Percentiles rank a stretch among this genome's conserved stretches.
These are phyloP conservation scores for Turritis glabra DNA, from an alignment of 345 rosid genomes.

Conservation along the genomic window DNA sequence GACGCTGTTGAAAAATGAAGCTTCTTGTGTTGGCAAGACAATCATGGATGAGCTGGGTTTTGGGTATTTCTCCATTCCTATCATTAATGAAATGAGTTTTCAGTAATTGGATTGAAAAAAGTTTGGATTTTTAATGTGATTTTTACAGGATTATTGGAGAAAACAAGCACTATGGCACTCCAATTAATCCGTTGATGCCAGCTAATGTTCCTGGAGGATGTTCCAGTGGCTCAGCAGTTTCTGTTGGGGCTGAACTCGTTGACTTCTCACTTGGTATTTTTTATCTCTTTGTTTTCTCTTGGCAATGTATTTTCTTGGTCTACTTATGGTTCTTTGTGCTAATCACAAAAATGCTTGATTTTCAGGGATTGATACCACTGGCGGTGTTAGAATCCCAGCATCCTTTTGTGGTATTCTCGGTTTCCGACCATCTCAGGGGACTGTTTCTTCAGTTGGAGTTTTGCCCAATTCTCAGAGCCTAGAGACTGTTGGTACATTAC, in stretches of 20 bases:
- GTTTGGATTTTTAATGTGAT: constrained; percentile 19
- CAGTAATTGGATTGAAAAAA: neutral
- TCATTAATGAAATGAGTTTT: neutral
- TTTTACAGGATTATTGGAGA: constrained; percentile 67
- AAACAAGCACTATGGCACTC: constrained; percentile 83
- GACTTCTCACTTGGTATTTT: constrained; percentile 82
- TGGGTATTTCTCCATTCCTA: constrained; percentile 48
- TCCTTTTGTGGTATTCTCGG: constrained; percentile 90
- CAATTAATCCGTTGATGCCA: constrained; percentile 68
- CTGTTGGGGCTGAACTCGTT: constrained; percentile 81
- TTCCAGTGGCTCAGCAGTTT: constrained; percentile 95
- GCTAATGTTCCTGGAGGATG: constrained; percentile 84
- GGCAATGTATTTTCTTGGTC: neutral
- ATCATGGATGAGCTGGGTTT: constrained; percentile 78
- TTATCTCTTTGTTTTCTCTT: neutral
- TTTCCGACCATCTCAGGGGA: constrained; percentile 89
- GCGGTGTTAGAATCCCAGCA: constrained; percentile 78
- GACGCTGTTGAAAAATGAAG: constrained; percentile 73
- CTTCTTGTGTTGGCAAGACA: constrained; percentile 90
- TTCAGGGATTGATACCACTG: constrained; percentile 81
- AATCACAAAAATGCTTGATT: neutral
- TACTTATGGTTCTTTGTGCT: constrained; percentile 11
- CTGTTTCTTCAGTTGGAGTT: constrained; percentile 69
- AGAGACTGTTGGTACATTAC: constrained; percentile 72
- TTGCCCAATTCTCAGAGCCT: constrained; percentile 85